Percentiles rank a stretch among this genome's conserved stretches.
These are phyloP conservation scores for Neurospora sp. DNA, from an alignment of 495 filamentous ascomycete genomes.

Conservation along the genomic window DNA sequence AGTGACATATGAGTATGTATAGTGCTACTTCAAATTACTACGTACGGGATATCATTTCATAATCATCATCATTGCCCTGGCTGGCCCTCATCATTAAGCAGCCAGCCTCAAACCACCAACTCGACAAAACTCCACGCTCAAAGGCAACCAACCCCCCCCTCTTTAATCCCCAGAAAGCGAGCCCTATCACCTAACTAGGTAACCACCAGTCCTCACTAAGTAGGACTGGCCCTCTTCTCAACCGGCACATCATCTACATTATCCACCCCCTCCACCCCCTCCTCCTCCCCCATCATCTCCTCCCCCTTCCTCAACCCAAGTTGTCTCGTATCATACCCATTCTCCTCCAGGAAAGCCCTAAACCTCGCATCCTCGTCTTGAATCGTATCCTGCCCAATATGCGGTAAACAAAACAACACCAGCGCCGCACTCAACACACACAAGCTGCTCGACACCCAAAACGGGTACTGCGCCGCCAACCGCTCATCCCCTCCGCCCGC, in stretches of 20 bases:
- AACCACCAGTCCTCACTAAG: neutral
- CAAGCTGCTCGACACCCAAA: slow-evolving; percentile 58
- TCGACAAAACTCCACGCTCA: neutral
- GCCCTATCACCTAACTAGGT: no score
- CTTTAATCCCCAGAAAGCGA: no score
- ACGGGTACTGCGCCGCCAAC: slow-evolving; percentile 62
- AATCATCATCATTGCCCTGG: neutral
- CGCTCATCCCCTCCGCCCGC: slow-evolving; percentile 45
- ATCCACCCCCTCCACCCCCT: neutral
- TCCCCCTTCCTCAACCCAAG: slow-evolving; percentile 45
- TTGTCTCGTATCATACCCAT: slow-evolving; percentile 62
- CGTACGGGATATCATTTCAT: neutral
- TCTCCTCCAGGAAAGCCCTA: slow-evolving; percentile 50
- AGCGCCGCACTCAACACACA: slow-evolving; percentile 54
- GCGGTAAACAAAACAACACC: slow-evolving; percentile 48
- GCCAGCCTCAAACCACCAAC: neutral
- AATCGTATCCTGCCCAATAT: slow-evolving; percentile 68
- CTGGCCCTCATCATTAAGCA: no score
- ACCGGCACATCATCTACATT: neutral
- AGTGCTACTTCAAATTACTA: neutral
- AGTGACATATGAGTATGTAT: neutral
- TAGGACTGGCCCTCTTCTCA: neutral
- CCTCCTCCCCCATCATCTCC: slow-evolving; percentile 1
- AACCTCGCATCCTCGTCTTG: slow-evolving; percentile 60
- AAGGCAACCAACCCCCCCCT: neutral